Evolutionary conservation across 169 alveolate genomes (phyloP).

Genomic region (Theileria annulata): DNA sequence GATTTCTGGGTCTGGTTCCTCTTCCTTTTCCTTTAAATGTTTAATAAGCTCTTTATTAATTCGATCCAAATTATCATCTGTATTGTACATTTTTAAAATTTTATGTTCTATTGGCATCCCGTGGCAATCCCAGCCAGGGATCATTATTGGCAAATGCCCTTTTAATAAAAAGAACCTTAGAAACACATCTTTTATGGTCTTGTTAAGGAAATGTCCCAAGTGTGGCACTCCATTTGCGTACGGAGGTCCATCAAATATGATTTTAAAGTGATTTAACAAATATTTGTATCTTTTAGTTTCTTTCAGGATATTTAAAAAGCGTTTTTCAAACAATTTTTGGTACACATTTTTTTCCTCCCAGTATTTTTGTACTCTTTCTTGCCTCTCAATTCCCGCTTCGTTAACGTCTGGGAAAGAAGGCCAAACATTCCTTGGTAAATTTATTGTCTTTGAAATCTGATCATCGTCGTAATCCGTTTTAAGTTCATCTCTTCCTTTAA

Average conservation of each 20-base stretch:
- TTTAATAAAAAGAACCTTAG: constrained; percentile 70
- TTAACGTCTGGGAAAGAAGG: constrained; percentile 38
- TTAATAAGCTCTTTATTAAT: not conserved
- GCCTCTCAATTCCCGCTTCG: constrained; percentile 56
- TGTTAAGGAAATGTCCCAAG: constrained; percentile 85
- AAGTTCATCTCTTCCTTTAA: not conserved
- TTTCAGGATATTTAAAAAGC: not conserved
- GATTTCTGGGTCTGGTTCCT: not conserved
- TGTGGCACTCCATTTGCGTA: constrained; percentile 86
- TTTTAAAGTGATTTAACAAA: constrained; percentile 16
- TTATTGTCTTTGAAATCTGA: constrained; percentile 11
- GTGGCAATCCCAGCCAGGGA: constrained; percentile 90
- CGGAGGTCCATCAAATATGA: constrained; percentile 88
- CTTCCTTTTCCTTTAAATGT: not conserved
- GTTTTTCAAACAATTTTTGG: constrained; percentile 22
- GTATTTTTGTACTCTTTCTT: constrained; percentile 49
- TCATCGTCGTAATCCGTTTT: not conserved
- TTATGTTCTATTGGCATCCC: constrained; percentile 87
- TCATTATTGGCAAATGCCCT: constrained; percentile 72
- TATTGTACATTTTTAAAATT: constrained; percentile 56
- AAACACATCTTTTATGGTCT: constrained; percentile 82
- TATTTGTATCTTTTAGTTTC: constrained; percentile 4
- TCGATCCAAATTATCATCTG: constrained; percentile 29
- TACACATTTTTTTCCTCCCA: constrained; percentile 63
- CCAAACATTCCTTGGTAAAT: constrained; percentile 49